Percentiles rank a stretch among this genome's conserved stretches.
These are phyloP conservation scores for Oidiodendron maius DNA, from an alignment of 495 filamentous ascomycete genomes.

Conservation along the genomic window DNA sequence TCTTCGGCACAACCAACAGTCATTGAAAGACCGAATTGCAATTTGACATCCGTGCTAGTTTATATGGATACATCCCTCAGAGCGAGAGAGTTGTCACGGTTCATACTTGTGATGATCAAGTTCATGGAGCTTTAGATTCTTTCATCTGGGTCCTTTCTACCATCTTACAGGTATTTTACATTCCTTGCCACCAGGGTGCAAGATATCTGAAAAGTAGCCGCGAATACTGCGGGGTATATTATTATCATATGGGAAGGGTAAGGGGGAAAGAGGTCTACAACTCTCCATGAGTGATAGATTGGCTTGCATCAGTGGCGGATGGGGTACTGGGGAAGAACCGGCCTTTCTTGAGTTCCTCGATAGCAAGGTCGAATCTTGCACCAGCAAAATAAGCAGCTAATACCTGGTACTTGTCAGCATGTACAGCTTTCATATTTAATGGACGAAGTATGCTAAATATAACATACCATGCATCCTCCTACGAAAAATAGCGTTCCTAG, in stretches of 20 bases:
- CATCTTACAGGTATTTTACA: too few species aligned
- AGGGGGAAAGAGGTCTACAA: constrained; percentile 12
- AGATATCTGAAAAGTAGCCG: background rate
- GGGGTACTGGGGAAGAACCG: constrained; percentile 25
- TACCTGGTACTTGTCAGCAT: constrained; percentile 22
- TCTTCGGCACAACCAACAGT: constrained; percentile 86
- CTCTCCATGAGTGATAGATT: constrained; percentile 19
- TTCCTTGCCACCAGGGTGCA: too few species aligned
- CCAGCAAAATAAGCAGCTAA: constrained; percentile 31
- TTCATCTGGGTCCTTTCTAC: too few species aligned
- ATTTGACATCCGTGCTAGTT: constrained; percentile 98
- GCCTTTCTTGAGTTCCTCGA: constrained; percentile 46
- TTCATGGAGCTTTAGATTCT: too few species aligned
- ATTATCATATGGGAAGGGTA: constrained; percentile 12
- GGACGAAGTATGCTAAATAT: background rate
- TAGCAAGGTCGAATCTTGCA: constrained; percentile 59
- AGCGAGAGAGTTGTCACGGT: too few species aligned
- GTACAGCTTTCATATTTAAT: background rate
- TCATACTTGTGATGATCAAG: too few species aligned
- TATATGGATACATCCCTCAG: too few species aligned
- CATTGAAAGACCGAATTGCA: constrained; percentile 79
- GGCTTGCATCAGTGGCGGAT: constrained; percentile 1
- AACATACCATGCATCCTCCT: constrained; percentile 59
- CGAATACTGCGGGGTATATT: background rate
- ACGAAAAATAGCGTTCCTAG: constrained; percentile 53